Base-by-base conservation (phyloP, 345 rosid species). In the Gossypium arboreum region DNA sequence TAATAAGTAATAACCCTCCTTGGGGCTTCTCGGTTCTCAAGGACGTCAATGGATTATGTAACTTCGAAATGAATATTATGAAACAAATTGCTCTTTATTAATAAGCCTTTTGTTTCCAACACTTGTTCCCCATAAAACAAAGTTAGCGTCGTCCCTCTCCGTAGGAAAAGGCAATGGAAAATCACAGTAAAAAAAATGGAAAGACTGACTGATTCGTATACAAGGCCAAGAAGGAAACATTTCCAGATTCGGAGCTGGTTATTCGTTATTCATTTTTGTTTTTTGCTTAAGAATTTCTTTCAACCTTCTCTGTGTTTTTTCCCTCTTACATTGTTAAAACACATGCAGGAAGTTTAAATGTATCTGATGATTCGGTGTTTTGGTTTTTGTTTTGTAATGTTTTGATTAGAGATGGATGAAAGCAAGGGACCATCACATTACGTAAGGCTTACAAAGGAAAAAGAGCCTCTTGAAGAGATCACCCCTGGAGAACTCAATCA, bases 401-500 rank as follows among this genome's bases (percentile, higher is more conserved):
- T 29, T 29, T 61, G 61, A 70, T 84, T 74, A 51, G 74, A 78
- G 74, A 94, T 91, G 96, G 91, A 86, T 48, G 92, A 88, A 55
- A 86, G 84, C 57, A 81, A 77, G 75, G 83, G 78, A 18, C 85
- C 84, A 47, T 87, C 95, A 50, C 85, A 85, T 60, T 92, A 94
- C 81, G 94, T 90, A 69, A 83, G 79, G 79, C 79, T 92, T 76
- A 86, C 86, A 54, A 89, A 79, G 71, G 97, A 89, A 56, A 91
- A 90, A 65, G 79, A 84, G 0, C 90, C 89, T 1, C 78, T 79
- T 1, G 89, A 90, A 74, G 93, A 92, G 58, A 86, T 92, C 77
- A 81, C 87, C 15, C 96, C 97, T 15, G 98, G 98, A 12, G 97
- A 94, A 82, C 97, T 94, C 81, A 92, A 94, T 79, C 97, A 92